phyloP scores from a whole-genome alignment of 2,329 filamentous ascomycete species.

The Neofusicoccum parvum region DNA sequence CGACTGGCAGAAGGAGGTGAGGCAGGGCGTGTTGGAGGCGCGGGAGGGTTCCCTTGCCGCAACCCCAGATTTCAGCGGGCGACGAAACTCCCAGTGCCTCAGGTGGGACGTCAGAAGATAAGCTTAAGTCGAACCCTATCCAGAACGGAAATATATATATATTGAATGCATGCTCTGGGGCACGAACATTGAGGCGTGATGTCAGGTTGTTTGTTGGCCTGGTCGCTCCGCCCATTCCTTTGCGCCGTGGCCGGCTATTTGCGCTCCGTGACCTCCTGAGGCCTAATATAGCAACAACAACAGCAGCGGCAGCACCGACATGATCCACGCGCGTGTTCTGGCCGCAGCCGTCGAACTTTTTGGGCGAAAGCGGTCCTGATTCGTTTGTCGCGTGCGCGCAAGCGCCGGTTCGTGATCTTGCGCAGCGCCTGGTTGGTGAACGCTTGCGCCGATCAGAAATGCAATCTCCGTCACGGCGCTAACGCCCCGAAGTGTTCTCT shows the following conservation, averaged over 20 bases:
- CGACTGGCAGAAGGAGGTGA: neutral
- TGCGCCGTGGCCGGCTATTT: neutral
- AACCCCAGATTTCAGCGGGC: slow-evolving; percentile 2
- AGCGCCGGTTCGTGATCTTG: slow-evolving; percentile 1
- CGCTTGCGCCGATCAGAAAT: neutral
- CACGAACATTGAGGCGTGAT: neutral
- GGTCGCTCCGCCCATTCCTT: neutral
- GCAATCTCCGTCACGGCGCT: slow-evolving; percentile 18
- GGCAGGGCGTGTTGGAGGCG: neutral
- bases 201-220: neutral
- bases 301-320: neutral
- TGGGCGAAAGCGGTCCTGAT: neutral
- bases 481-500: slow-evolving; percentile 5
- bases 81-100: slow-evolving; percentile 13
- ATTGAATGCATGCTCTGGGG: neutral
- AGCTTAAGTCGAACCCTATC: slow-evolving; percentile 4
- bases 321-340: slow-evolving; percentile 13
- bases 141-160: neutral
- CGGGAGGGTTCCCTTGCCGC: slow-evolving; percentile 3
- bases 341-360: neutral
- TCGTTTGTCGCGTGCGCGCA: slow-evolving; percentile 3
- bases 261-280: neutral
- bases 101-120: neutral
- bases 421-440: slow-evolving; percentile 2
- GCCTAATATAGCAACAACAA: slow-evolving; percentile 8